Evolutionary conservation across 805 yeast species (phyloP), one percentile per base, ranked within the genome.

Genomic region (Schwanniomyces vanrijiae): DNA sequence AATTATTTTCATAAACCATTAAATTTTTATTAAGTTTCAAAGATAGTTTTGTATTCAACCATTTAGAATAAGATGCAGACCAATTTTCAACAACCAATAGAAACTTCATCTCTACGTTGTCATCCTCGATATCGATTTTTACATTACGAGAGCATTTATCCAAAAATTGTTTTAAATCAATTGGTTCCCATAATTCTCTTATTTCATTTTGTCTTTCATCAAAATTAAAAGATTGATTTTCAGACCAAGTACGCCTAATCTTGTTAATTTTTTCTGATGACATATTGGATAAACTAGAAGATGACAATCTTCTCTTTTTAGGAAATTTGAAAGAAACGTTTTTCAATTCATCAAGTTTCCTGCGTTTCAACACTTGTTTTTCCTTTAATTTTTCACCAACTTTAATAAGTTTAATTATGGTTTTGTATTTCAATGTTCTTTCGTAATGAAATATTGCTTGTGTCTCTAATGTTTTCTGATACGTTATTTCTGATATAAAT

Each of bases 401-500:
- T 5, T 20, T 14, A 3, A 46, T 58, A 1, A 86, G 53, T 20
- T 53, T 63, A 21, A 48, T 50, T 3, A 83, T 55, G 1, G 59
- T 46, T 2, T 40, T 50, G 18, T 43, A 53, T 48, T 71, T 73
- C 21, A 80, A 42, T 2, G 54, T 55, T 7, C 45, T 55, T 0
- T 65, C 53, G 38, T 76, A 60, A 37, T 71, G 59, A 1, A 50
- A 26, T n/a, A 69, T 75, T 0, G 94, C 86, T 39, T 66, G 62
- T 2, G 69, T 59, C 24, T 76, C 76, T 37, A 76, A 55, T 0
- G 70, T 62, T 3, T 66, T 60, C 33, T 76, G 61, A 55, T 73
- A 81, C 0, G 80, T 58, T 33, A 77, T 69, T 52, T 86, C 91
- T 38, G 78, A 73, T 37, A 88, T 56, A 54, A 87, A 84, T 0